Evolutionary conservation across 495 filamentous ascomycete species (phyloP).

Genomic region (Penicillium ochrochloron): DNA sequence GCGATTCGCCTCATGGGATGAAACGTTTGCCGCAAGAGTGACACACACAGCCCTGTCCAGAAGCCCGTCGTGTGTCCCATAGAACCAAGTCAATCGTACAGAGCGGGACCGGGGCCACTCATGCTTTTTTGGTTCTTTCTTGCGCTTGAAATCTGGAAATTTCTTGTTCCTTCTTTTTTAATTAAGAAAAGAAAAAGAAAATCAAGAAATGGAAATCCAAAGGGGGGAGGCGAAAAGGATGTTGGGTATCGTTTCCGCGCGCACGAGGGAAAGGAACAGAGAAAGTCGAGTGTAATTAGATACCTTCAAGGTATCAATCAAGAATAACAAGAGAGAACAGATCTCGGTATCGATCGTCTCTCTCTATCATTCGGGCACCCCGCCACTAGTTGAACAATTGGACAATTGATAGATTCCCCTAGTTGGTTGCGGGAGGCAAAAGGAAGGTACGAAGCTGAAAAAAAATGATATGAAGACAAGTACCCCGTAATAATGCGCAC

Average conservation of each 20-base stretch:
- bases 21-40: constrained; percentile 38
- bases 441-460: constrained; percentile 15
- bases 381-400: constrained; percentile 26
- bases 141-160: not conserved
- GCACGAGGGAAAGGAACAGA: constrained; percentile 11
- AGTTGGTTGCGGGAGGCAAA: constrained; percentile 8
- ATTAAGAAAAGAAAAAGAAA: constrained; percentile 11
- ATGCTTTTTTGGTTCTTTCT: constrained; percentile 27
- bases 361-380: constrained; percentile 6
- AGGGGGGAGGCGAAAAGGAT: not conserved
- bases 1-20: constrained; percentile 40
- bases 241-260: not conserved
- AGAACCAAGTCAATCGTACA: constrained; percentile 41
- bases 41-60: constrained; percentile 35
- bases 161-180: constrained; percentile 5
- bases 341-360: not conserved
- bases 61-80: constrained; percentile 42
- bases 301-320: constrained; percentile 17
- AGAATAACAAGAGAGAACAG: not conserved
- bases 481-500: not conserved
- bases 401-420: constrained; percentile 5
- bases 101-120: constrained; percentile 33
- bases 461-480: constrained; percentile 5
- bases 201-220: not conserved
- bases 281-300: constrained; percentile 18